Evolutionary conservation across 2,329 filamentous ascomycete genomes (phyloP).

Genomic region (Xylariaceae sp.): DNA sequence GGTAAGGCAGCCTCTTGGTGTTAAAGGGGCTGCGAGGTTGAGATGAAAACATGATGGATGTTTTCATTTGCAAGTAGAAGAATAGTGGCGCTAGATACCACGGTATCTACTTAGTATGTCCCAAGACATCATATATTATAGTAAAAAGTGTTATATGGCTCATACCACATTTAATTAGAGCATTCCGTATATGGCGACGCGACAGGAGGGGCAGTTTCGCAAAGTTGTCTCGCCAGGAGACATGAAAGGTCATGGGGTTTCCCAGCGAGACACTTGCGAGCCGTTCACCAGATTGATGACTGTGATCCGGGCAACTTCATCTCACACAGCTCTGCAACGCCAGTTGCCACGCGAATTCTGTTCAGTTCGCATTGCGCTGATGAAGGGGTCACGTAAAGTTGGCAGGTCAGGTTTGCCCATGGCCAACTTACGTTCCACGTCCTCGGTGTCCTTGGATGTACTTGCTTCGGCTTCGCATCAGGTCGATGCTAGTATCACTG

Average conservation of each 20-base stretch:
- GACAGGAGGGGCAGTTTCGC: too few species aligned
- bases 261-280: neutral
- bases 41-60: slow-evolving; percentile 14
- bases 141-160: neutral
- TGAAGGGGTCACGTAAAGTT: neutral
- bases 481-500: too few species aligned
- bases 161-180: neutral
- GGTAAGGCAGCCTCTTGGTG: slow-evolving; percentile 36
- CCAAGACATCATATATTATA: neutral
- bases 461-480: too few species aligned
- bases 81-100: neutral
- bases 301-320: neutral
- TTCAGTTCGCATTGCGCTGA: neutral
- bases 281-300: too few species aligned
- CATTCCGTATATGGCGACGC: neutral
- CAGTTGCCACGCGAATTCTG: neutral
- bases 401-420: neutral
- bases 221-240: neutral
- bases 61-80: neutral
- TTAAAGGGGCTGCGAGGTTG: slow-evolving; percentile 31
- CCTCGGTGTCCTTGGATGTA: too few species aligned
- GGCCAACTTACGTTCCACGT: too few species aligned
- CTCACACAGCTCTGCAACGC: neutral
- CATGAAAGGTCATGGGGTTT: neutral
- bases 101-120: neutral